phyloP scores from a whole-genome alignment of 257 asterid species.

The Cordia subcordata region DNA sequence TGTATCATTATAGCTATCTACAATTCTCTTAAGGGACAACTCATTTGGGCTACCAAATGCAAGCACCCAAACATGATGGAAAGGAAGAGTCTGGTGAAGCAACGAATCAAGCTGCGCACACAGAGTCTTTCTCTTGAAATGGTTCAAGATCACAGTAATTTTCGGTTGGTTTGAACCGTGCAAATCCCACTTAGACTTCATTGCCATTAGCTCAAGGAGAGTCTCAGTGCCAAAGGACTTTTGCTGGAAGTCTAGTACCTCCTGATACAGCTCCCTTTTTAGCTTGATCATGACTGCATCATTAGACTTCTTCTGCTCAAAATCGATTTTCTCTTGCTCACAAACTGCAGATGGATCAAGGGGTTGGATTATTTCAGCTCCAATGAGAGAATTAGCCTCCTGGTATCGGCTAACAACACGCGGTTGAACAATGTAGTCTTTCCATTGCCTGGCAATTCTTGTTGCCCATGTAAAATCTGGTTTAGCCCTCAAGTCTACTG shows the following conservation, averaged over 20 bases:
- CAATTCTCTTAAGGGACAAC: conserved; percentile 46
- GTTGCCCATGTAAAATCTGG: conserved; percentile 4
- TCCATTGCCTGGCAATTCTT: conserved; percentile 68
- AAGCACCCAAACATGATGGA: conserved; percentile 88
- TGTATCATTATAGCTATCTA: conserved; percentile 57
- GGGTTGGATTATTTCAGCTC: conserved; percentile 11
- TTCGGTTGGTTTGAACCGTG: conserved; percentile 35
- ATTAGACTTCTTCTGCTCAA: conserved; percentile 69
- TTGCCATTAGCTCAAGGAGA: conserved; percentile 47
- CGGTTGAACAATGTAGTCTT: conserved; percentile 46
- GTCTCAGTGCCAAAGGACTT: conserved; percentile 50
- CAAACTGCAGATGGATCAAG: conserved; percentile 46
- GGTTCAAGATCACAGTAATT: conserved; percentile 77
- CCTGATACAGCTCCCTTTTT: conserved; percentile 61
- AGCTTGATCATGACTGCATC: conserved; percentile 71
- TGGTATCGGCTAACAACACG: conserved; percentile 45
- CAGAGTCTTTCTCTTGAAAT: conserved; percentile 77
- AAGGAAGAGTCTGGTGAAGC: conserved; percentile 70
- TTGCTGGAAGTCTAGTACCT: conserved; percentile 53
- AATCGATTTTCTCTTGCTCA: conserved; percentile 69
- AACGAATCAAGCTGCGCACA: conserved; percentile 83
- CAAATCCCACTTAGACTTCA: conserved; percentile 76
- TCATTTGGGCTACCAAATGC: conserved; percentile 92
- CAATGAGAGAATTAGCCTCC: conserved; percentile 11
- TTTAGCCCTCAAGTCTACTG: conserved; percentile 37